A percentile compares a stretch with the other conserved stretches of the same genome.
Evolutionary conservation across 306 rosid genomes (phyloP).

Genomic region (Prunus mira): DNA sequence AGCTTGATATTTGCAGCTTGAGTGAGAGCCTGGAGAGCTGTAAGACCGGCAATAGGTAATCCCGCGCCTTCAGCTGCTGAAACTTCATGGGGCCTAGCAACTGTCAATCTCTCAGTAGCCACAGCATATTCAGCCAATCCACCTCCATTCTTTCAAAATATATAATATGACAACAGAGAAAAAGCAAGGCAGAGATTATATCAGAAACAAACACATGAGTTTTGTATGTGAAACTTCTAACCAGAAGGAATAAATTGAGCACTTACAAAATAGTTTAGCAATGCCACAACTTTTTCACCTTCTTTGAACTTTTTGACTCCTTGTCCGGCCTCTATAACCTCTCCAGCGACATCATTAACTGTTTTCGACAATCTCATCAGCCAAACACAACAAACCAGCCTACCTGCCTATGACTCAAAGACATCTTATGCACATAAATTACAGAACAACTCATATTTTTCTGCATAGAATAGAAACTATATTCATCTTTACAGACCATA

Average conservation of each 20-base stretch:
- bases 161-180: background rate
- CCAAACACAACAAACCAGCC: background rate
- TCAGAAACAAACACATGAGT: background rate
- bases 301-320: conserved; percentile 49
- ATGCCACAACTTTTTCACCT: conserved; percentile 67
- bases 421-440: background rate
- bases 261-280: conserved; percentile 39
- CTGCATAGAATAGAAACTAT: background rate
- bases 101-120: conserved; percentile 42
- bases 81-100: conserved; percentile 50
- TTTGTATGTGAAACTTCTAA: background rate
- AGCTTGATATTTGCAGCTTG: conserved; percentile 59
- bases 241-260: background rate
- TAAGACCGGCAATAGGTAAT: conserved; percentile 60
- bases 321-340: conserved; percentile 48
- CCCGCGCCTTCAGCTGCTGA: conserved; percentile 56
- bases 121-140: conserved; percentile 61
- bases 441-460: background rate
- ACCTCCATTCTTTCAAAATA: conserved; percentile 58
- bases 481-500: too few relatives aligned
- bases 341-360: conserved; percentile 72
- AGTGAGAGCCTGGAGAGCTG: conserved; percentile 67
- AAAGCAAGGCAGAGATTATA: background rate
- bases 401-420: background rate
- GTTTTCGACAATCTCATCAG: background rate